Evolutionary conservation across 1,284 basidiomycete genomes (phyloP).

Genomic region (Melampsora medusae): DNA sequence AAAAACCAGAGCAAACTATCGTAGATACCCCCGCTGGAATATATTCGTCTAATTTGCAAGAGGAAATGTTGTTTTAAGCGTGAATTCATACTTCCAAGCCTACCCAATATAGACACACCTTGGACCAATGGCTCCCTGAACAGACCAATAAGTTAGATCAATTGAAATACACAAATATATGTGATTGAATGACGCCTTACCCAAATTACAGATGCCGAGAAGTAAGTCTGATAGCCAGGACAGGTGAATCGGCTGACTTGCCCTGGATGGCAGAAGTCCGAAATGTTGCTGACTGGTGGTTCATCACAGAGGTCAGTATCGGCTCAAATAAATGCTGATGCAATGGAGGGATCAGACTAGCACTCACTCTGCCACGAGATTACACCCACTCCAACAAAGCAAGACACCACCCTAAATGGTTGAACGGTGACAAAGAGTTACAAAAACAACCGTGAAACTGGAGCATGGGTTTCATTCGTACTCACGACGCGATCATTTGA

Average conservation of each 20-base stretch:
- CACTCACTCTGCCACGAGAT: slow-evolving; percentile 39
- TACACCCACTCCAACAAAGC: slow-evolving; percentile 43
- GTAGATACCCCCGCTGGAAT: slow-evolving; percentile 30
- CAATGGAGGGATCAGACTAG: neutral
- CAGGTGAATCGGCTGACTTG: slow-evolving; percentile 40
- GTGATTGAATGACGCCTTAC: neutral
- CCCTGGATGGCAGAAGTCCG: slow-evolving; percentile 33
- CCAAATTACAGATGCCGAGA: slow-evolving; percentile 39
- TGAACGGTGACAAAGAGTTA: neutral
- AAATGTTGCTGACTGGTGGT: slow-evolving; percentile 29
- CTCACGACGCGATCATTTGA: slow-evolving; percentile 34
- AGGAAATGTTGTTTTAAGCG: neutral
- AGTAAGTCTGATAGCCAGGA: slow-evolving; percentile 30
- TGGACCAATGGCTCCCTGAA: slow-evolving; percentile 35
- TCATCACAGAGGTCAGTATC: neutral
- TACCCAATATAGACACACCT: neutral
- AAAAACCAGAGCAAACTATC: slow-evolving; percentile 30
- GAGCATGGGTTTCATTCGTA: neutral
- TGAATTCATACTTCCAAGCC: neutral
- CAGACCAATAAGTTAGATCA: neutral
- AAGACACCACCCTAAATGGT: slow-evolving; percentile 18
- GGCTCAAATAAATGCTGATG: neutral
- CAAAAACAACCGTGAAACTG: neutral
- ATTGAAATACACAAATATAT: neutral
- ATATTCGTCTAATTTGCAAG: slow-evolving; percentile 25